Percentiles rank a stretch among this genome's conserved stretches.
These are phyloP conservation scores for Dictyostelium discoideum DNA, from an alignment of 78 protist genomes.

Conservation along the genomic window DNA sequence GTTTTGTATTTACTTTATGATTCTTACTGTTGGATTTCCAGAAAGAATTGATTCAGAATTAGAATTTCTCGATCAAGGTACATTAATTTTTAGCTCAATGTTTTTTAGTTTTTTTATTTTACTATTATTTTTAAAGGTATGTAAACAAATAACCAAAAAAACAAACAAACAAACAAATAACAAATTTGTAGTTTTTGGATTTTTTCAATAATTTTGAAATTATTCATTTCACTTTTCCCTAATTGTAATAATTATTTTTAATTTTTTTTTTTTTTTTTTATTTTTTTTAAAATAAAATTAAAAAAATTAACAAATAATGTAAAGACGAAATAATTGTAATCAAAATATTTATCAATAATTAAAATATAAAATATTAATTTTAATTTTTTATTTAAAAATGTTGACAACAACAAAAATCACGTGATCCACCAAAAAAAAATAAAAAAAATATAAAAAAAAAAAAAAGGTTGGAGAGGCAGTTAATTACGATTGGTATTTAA, in stretches of 20 bases:
- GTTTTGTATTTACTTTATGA: neutral
- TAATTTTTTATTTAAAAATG: neutral
- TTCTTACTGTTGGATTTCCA: neutral
- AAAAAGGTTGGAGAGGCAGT: neutral
- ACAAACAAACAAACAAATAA: no score
- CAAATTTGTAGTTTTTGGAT: neutral
- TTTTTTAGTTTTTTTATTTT: neutral
- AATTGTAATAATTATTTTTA: no score
- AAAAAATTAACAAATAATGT: no score
- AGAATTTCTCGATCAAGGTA: neutral
- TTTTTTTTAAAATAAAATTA: no score
- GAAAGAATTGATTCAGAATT: neutral
- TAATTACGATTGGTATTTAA: neutral
- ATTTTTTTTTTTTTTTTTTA: no score
- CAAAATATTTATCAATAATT: no score
- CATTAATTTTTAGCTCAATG: neutral
- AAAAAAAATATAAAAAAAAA: no score
- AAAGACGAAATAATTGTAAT: no score
- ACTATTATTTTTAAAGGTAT: neutral
- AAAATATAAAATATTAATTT: no score
- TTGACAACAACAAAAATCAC: neutral
- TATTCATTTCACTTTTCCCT: no score
- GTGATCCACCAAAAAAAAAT: neutral
- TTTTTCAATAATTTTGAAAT: no score
- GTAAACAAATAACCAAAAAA: neutral